Conservation (phyloP, 306 rosid species). For the Hylodesmum podocarpum region DNA sequence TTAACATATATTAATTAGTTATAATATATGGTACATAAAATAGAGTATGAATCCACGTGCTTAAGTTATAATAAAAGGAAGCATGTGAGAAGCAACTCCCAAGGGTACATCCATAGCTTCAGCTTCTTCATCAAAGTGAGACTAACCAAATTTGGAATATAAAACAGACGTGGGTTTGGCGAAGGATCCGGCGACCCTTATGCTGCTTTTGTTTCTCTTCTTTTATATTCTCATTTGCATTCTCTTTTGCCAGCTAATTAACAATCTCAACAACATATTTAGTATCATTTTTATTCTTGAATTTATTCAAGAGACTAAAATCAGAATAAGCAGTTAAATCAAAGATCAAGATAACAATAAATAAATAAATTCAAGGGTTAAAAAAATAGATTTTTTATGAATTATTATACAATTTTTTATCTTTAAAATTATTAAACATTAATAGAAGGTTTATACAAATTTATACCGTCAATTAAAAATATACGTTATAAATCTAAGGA, state of each 20-base stretch:
- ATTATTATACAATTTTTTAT: no score
- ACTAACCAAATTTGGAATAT: constrained; percentile 45
- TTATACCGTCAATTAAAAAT: no score
- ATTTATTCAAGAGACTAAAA: no score
- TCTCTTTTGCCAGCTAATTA: constrained; percentile 70
- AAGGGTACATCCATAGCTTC: constrained; percentile 10
- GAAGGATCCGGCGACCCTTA: constrained; percentile 69
- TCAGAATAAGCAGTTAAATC: no score
- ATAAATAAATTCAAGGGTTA: no score
- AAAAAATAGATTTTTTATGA: no score
- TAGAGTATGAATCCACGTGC: constrained; percentile 50
- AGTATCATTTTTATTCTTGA: no score
- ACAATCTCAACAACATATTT: constrained; percentile 59
- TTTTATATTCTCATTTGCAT: constrained; percentile 14
- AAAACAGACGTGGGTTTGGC: constrained; percentile 67
- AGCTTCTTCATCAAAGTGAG: constrained; percentile 30
- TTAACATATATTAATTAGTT: constrained; percentile 15
- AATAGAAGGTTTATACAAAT: no score
- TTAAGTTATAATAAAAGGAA: constrained; percentile 39
- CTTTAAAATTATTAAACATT: no score
- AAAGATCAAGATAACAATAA: no score
- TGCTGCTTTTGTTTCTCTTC: constrained; percentile 33
- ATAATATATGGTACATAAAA: neutral
- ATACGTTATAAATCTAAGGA: no score
- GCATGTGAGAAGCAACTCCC: constrained; percentile 43